Evolutionary conservation across 257 asterid genomes (phyloP), one percentile per base, ranked within the genome.

Genomic region (Forsythia viridissima): DNA sequence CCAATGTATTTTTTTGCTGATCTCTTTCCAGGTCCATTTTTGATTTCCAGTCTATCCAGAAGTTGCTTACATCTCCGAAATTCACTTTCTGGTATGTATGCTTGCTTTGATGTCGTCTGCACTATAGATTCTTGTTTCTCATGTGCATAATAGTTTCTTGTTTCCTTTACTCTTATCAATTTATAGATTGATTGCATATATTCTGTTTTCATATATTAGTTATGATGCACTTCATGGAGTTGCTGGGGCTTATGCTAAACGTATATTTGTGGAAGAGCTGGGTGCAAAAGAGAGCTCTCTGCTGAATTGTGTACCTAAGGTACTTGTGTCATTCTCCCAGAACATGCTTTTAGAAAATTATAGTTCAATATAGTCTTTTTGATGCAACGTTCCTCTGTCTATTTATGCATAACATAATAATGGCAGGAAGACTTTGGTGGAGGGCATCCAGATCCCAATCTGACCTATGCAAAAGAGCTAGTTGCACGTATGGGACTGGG

Each of bases 371-470:
- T 8, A 77, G 59, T 59, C 76, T 78, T 65, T 70, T 74, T 76
- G 73, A 46, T 70, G 10, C 57, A 59, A 44, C 21, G 20, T 21
- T 37, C 39, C 12, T 39, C 70, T 75, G 48, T 68, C 16, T 68
- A 59, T 55, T 10, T 72, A 73, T 52, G n/a, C 61, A 51, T 82
- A 39, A 55, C 65, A 18, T 78, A 48, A 76, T 76, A 77, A 76
- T 87, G 76, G 86, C 90, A 95, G 99, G 99, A 95, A 83, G 99
- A 95, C 84, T 95, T 95, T 84, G 98, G 99, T 80, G 98, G 99
- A 83, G 98, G 99, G 30, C 99, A 95, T 85, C 99, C 99, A 4
- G 99, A 95, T 92, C 99, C 99, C 69, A 95, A 95, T 82, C 94
- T 95, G 81, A 95, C 99, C 43, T 95, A 95, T 79, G 99, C 99